Base-by-base conservation (phyloP, 2,329 filamentous ascomycete genomes). In the Truncatella angustata region DNA sequence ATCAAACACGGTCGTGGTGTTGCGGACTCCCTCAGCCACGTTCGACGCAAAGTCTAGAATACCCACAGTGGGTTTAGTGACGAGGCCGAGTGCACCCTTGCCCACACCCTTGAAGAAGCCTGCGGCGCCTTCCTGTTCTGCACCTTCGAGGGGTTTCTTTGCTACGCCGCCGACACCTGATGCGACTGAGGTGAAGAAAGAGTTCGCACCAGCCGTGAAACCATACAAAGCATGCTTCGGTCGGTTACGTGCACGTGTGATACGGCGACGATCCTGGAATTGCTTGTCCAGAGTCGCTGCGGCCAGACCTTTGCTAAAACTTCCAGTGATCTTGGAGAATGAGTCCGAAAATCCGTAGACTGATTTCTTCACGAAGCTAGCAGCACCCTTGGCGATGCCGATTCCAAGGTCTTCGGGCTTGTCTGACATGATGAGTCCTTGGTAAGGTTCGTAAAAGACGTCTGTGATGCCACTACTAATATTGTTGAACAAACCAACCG, bases 401-500 rank as follows among this genome's bases (percentile, higher is more conserved):
- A 96, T 79, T 18, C 94, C 95, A 51, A 99, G 86, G 59, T 99
- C 93, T 69, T 97, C 93, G 2, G 94, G 95, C 59, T 90, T 85
- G 68, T 99, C 94, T 1, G 92, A 96, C 79, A 96, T 90, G 68
- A 99, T 95, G 45, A 99, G 83, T 20, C 95, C 90, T 74, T 99
- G 94, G 73, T 99, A 99, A 34, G 94, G 94, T 69, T 99, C 95
- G 77, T 99, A 99, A 75, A 99, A 99, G 66, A 99, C 96, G 68
- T 97, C 94, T 18, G 90, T 92, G 49, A 99, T 90, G 61, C 95
- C 94, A 42, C 94, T 99, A 62, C 91, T 96, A 70, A 99, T 89
- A 67, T 93, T 99, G 75, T 96, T 97, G 84, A 99, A 99, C 39
- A 99, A 77, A 40, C 94, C 94, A 14, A 99, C 95, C 0, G 94